A percentile compares a stretch with the other conserved stretches of the same genome.
Conservation (phyloP, 2,329 filamentous ascomycete genomes). For the Paraphoma sp. region DNA sequence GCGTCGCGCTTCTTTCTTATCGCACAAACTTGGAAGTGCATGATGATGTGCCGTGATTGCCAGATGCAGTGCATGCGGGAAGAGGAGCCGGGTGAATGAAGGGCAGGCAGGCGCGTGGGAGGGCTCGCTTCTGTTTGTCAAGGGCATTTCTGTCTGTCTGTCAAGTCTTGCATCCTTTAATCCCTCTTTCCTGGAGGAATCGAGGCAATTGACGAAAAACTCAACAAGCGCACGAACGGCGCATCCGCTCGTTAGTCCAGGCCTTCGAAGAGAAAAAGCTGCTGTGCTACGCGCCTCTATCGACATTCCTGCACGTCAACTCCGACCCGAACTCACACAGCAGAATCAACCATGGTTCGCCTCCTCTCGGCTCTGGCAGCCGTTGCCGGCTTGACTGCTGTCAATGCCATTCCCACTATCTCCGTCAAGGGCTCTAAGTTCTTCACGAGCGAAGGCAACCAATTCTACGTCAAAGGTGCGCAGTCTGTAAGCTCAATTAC, state of each 20-base stretch:
- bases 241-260: background rate
- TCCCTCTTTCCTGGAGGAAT: background rate
- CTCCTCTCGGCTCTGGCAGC: slow-evolving; percentile 15
- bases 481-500: background rate
- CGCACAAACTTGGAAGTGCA: slow-evolving; percentile 3
- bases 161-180: background rate
- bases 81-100: background rate
- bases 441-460: slow-evolving; percentile 79
- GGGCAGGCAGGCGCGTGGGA: background rate
- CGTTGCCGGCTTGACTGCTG: slow-evolving; percentile 40
- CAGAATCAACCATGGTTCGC: slow-evolving; percentile 11
- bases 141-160: background rate
- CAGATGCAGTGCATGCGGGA: background rate
- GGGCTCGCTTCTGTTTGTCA: background rate
- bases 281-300: background rate
- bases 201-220: background rate
- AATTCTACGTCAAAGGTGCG: slow-evolving; percentile 84
- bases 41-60: background rate
- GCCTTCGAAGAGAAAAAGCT: background rate
- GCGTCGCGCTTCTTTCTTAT: slow-evolving; percentile 5
- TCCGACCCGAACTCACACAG: background rate
- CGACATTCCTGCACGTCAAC: background rate
- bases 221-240: background rate
- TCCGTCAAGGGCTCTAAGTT: slow-evolving; percentile 79
- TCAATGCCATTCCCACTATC: slow-evolving; percentile 61